Evolutionary conservation across 2,329 filamentous ascomycete species (phyloP).

Genomic region (Aspergillus piperis): DNA sequence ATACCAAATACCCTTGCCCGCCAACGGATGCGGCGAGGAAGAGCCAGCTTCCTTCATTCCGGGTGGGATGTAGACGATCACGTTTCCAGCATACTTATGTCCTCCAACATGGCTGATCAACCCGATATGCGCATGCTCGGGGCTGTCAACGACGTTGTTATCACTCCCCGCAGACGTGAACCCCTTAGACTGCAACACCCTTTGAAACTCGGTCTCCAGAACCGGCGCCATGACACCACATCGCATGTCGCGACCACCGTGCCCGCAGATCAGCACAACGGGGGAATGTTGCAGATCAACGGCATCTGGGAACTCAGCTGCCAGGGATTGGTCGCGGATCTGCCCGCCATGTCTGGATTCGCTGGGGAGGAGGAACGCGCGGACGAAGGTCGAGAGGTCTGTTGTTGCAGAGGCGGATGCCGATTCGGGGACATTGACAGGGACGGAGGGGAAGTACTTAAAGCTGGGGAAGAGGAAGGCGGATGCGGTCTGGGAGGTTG

Average conservation of each 20-base stretch:
- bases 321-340: slow-evolving; percentile 53
- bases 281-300: slow-evolving; percentile 61
- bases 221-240: slow-evolving; percentile 81
- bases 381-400: slow-evolving; percentile 48
- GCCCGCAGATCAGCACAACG: slow-evolving; percentile 79
- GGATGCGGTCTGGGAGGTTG: slow-evolving; percentile 46
- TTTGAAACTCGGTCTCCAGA: slow-evolving; percentile 69
- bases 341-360: slow-evolving; percentile 31
- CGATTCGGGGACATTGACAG: slow-evolving; percentile 58
- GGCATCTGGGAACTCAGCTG: slow-evolving; percentile 58
- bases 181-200: slow-evolving; percentile 32
- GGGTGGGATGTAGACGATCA: slow-evolving; percentile 73
- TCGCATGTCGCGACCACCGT: slow-evolving; percentile 75
- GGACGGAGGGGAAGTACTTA: slow-evolving; percentile 73
- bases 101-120: slow-evolving; percentile 82
- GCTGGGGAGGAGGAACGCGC: slow-evolving; percentile 43
- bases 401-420: slow-evolving; percentile 13
- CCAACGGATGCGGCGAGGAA: slow-evolving; percentile 35
- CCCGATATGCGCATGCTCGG: slow-evolving; percentile 42
- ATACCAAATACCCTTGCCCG: slow-evolving; percentile 70
- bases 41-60: slow-evolving; percentile 26
- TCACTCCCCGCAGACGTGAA: slow-evolving; percentile 27
- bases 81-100: slow-evolving; percentile 92
- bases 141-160: slow-evolving; percentile 28
- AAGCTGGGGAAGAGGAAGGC: slow-evolving; percentile 82